Conservation (phyloP, 371 early-diverging fungal genomes). For the Mortierella sp. region DNA sequence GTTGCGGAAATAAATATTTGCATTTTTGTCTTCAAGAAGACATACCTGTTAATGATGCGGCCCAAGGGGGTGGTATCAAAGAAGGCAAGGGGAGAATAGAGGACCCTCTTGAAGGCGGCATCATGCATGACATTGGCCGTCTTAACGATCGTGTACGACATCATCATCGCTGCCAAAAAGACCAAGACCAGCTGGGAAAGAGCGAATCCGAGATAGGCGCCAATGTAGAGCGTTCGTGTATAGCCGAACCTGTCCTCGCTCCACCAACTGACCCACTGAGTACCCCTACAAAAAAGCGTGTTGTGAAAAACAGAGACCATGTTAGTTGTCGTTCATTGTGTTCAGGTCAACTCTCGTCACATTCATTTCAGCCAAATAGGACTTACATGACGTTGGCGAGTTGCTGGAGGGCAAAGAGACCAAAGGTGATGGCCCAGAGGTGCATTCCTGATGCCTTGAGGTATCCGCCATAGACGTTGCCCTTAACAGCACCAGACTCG, state of each 20-base stretch:
- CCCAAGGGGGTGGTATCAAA: conserved; percentile 91
- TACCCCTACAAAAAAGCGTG: conserved; percentile 31
- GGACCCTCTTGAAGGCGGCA: conserved; percentile 59
- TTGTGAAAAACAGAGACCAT: neutral
- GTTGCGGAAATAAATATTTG: neutral
- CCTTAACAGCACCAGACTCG: conserved; percentile 56
- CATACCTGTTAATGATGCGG: conserved; percentile 86
- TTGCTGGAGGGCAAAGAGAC: conserved; percentile 35
- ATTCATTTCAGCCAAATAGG: too few species aligned
- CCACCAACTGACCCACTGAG: conserved; percentile 58
- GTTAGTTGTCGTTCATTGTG: neutral
- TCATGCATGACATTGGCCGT: conserved; percentile 45
- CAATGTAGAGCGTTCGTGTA: conserved; percentile 11
- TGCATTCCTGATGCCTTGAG: conserved; percentile 42
- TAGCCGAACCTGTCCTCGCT: conserved; percentile 29
- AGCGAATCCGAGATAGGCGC: conserved; percentile 49
- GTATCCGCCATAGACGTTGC: conserved; percentile 55
- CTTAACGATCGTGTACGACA: conserved; percentile 41
- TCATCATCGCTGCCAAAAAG: conserved; percentile 37
- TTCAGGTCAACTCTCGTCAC: too few species aligned
- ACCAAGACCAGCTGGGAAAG: conserved; percentile 37
- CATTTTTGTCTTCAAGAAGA: too few species aligned
- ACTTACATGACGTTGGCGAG: conserved; percentile 54
- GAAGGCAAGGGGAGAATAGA: conserved; percentile 84
- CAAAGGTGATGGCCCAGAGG: conserved; percentile 21